Conservation (phyloP, 768 basidiomycete species). For the Amylocystis lapponica region DNA sequence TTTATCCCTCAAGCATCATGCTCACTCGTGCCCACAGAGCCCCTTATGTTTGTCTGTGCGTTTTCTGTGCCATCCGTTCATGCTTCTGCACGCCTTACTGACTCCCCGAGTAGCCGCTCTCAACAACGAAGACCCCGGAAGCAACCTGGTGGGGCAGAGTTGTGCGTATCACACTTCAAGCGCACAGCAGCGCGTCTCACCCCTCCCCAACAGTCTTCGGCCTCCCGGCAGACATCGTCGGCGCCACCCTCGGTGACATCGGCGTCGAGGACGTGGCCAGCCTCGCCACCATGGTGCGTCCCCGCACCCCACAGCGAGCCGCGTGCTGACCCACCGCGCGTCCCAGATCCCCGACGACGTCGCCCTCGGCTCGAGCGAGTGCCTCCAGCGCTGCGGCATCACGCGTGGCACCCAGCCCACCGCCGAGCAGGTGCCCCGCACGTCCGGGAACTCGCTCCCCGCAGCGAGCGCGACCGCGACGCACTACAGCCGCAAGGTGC, state of each 20-base stretch:
- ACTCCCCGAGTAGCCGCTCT: slow-evolving; percentile 14
- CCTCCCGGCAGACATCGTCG: slow-evolving; percentile 24
- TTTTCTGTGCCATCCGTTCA: background rate
- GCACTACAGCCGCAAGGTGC: slow-evolving; percentile 13
- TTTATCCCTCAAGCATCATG: background rate
- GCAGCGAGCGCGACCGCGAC: slow-evolving; percentile 7
- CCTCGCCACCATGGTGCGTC: slow-evolving; percentile 16
- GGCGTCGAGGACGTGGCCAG: slow-evolving; percentile 23
- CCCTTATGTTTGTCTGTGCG: slow-evolving; percentile 20
- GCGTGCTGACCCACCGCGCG: background rate
- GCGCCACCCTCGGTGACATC: slow-evolving; percentile 23
- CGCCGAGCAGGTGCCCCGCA: slow-evolving; percentile 23
- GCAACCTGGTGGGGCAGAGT: slow-evolving; percentile 19
- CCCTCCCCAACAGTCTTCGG: slow-evolving; percentile 16
- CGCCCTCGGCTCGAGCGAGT: slow-evolving; percentile 22
- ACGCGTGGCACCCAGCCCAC: slow-evolving; percentile 18
- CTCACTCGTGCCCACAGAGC: slow-evolving; percentile 4
- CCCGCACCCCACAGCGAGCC: background rate
- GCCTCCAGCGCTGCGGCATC: slow-evolving; percentile 22
- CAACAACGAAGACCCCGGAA: slow-evolving; percentile 24
- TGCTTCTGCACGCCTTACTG: background rate
- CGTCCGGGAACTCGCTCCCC: slow-evolving; percentile 21
- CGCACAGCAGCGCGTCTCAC: slow-evolving; percentile 20
- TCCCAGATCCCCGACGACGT: slow-evolving; percentile 26
- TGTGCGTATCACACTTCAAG: slow-evolving; percentile 16